Evolutionary conservation across 768 basidiomycete genomes (phyloP).

Genomic region (Leccinum rimulosum): DNA sequence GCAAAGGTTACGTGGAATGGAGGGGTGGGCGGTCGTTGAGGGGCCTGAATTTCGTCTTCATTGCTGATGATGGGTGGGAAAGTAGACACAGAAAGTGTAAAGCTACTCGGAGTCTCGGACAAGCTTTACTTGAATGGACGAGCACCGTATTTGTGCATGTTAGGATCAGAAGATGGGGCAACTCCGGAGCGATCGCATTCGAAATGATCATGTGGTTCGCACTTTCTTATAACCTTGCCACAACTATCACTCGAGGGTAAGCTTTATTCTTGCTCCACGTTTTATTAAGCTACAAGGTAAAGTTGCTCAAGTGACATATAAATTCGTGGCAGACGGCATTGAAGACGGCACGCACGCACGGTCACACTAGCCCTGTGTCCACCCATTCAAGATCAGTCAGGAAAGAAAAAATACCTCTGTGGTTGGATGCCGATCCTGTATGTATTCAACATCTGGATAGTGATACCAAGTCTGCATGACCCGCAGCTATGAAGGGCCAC

Average conservation of each 20-base stretch:
- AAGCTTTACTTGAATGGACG: conserved; percentile 1
- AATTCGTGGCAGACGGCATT: not conserved
- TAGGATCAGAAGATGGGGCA: conserved; percentile 16
- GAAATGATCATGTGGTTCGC: no score
- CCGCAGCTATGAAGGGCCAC: conserved; percentile 57
- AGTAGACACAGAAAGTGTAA: conserved; percentile 18
- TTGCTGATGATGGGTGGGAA: conserved; percentile 27
- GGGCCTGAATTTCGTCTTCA: conserved; percentile 57
- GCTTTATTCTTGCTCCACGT: no score
- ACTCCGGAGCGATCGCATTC: no score
- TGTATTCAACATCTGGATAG: conserved; percentile 13
- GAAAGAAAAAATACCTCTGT: conserved; percentile 34
- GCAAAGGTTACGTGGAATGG: conserved; percentile 70
- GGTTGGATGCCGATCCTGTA: conserved; percentile 70
- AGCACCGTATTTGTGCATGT: conserved; percentile 23
- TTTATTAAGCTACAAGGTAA: no score
- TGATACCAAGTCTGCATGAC: not conserved
- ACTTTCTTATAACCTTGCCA: no score
- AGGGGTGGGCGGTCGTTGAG: conserved; percentile 66
- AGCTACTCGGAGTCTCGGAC: no score
- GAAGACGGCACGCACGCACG: no score
- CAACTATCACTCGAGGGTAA: no score
- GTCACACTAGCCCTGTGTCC: no score
- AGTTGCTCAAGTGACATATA: not conserved
- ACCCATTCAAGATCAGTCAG: not conserved